phyloP scores from a whole-genome alignment of 2,329 filamentous ascomycete genomes.

The Aspergillus niger region DNA sequence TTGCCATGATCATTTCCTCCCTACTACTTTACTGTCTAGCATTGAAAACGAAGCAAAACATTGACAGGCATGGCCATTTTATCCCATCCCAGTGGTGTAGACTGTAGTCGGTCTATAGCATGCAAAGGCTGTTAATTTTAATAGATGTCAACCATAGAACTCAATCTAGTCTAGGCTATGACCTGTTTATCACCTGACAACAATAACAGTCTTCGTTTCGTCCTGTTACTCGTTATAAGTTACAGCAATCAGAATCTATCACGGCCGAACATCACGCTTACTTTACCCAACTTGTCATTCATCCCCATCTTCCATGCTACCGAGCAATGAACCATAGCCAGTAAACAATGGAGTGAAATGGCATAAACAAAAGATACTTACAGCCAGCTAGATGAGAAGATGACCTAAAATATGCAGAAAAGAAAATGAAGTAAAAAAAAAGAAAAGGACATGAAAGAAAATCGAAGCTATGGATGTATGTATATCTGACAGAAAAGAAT shows the following conservation, averaged over 20 bases:
- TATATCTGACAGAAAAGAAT: slow-evolving; percentile 2
- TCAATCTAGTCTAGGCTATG: too few species aligned
- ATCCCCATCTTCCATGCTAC: not conserved
- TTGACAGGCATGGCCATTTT: not conserved
- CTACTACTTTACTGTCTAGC: not conserved
- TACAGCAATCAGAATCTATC: too few species aligned
- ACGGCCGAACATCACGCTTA: not conserved
- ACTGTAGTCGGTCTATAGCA: too few species aligned
- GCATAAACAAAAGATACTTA: not conserved
- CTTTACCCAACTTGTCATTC: not conserved
- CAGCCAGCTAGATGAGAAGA: not conserved
- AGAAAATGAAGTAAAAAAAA: not conserved
- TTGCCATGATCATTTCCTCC: not conserved
- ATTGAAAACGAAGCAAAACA: not conserved
- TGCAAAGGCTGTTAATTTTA: too few species aligned
- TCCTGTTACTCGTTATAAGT: too few species aligned
- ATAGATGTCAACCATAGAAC: too few species aligned
- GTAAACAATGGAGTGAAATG: not conserved
- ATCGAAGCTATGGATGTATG: not conserved
- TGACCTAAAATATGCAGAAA: not conserved
- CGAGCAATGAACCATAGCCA: not conserved
- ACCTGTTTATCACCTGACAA: too few species aligned
- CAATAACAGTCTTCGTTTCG: too few species aligned
- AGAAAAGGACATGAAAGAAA: not conserved
- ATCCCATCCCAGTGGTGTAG: too few species aligned